Evolutionary conservation across 768 basidiomycete species (phyloP), one percentile per base, ranked within the genome.

Genomic region (Dacryopinax spathularia): DNA sequence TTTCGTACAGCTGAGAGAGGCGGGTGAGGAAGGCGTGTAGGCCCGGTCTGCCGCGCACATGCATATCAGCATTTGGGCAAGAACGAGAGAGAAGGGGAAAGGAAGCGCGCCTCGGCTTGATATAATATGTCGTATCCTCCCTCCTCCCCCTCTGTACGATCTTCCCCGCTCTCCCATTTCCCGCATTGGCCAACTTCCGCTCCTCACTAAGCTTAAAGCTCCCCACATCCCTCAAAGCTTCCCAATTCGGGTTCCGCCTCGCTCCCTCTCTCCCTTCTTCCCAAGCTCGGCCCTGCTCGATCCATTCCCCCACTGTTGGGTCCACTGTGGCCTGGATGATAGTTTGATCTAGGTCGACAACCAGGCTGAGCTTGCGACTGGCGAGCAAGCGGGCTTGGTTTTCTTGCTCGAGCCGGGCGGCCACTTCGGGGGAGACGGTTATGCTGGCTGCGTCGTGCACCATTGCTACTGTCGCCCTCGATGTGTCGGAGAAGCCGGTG

Each of bases 261-360:
- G 62, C 75, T 72, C 48, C 73, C 71, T 43, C 62, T 64, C 60
- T 68, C 69, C 62, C 62, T 60, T 67, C 79, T 69, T 91, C 88
- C 88, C 88, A 91, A 43, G 81, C 82, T 70, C 86, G 84, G 22
- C 89, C 89, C 68, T 92, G 91, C 1, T 81, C 72, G 70, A 96
- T 89, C 96, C 96, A 98, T 73, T 97, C 95, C 33, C 92, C 94
- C 1, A 98, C 91, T 0, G 96, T 98, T 3, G 96, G 95, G 75
- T 99, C 96, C 27, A 97, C 94, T 0, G 95, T 97, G 7, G 96
- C 95, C 71, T 99, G 96, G 2, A 99, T 91, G 72, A 98, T 93
- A 13, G 96, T 99, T 73, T 99, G 96, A 76, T 99, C 96, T 34
- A 99, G 82, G 78, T 99, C 96, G 69, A 99, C 95, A 68, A 99